Percentiles rank a stretch among this genome's conserved stretches.
Evolutionary conservation across 805 yeast genomes (phyloP).

Genomic region (Saccharomyces cerevisiae): DNA sequence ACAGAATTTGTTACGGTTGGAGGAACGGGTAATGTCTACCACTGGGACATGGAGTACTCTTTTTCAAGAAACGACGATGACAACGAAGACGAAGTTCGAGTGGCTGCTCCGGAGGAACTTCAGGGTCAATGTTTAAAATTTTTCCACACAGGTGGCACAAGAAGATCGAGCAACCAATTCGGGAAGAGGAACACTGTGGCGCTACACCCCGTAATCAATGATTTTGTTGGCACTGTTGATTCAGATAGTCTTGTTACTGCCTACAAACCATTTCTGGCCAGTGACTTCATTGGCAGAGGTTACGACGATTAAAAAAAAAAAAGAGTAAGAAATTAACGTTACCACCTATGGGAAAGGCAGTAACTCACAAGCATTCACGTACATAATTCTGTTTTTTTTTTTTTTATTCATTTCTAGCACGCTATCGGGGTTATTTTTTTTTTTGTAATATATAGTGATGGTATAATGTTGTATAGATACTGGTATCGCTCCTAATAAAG

Average conservation of each 20-base stretch:
- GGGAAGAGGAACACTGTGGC: conserved; percentile 20
- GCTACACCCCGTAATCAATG: conserved; percentile 24
- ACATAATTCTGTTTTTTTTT: neutral
- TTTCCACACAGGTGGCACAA: conserved; percentile 18
- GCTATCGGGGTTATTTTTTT: neutral
- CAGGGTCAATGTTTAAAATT: conserved; percentile 18
- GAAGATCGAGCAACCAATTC: conserved; percentile 13
- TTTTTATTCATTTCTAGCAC: conserved; percentile 1
- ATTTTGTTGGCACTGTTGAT: conserved; percentile 23
- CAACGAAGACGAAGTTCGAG: conserved; percentile 36
- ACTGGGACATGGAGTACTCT: conserved; percentile 32
- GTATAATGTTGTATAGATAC: neutral
- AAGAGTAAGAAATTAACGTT: conserved; percentile 8
- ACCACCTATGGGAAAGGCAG: neutral
- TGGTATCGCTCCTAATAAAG: neutral
- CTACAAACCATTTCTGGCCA: conserved; percentile 18
- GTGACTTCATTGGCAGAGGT: conserved; percentile 11
- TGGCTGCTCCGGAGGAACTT: conserved; percentile 24
- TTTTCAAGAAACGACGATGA: conserved; percentile 39
- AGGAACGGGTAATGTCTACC: conserved; percentile 28
- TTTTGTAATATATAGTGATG: neutral
- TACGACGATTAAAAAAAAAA: conserved; percentile 7
- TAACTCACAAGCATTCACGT: conserved; percentile 2
- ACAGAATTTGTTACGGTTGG: conserved; percentile 28
- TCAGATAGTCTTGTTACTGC: conserved; percentile 22